Evolutionary conservation across 495 filamentous ascomycete genomes (phyloP).

Genomic region (Talaromyces ruber): DNA sequence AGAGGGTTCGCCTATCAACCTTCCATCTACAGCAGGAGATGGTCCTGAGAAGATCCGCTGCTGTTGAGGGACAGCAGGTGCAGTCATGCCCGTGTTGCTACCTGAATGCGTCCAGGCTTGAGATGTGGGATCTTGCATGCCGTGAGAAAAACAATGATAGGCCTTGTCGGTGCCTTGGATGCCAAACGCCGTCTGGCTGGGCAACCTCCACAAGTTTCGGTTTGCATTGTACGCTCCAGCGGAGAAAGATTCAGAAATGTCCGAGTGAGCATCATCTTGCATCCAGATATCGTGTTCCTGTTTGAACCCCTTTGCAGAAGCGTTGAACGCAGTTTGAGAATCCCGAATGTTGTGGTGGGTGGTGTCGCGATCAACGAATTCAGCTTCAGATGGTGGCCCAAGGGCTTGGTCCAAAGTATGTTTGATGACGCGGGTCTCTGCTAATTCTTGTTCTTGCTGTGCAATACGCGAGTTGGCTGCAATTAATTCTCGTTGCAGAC

Average conservation of each 20-base stretch:
- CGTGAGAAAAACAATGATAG: conserved; percentile 17
- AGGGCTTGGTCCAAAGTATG: conserved; percentile 68
- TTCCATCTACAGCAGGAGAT: conserved; percentile 14
- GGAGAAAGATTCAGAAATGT: conserved; percentile 52
- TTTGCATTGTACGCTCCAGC: conserved; percentile 49
- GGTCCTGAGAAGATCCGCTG: conserved; percentile 37
- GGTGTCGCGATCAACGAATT: conserved; percentile 38
- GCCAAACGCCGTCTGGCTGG: conserved; percentile 20
- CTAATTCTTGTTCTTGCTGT: conserved; percentile 74
- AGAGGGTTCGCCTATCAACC: conserved; percentile 22
- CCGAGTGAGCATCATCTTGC: conserved; percentile 60
- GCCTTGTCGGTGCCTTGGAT: conserved; percentile 20
- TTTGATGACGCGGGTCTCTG: conserved; percentile 66
- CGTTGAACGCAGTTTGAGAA: conserved; percentile 45
- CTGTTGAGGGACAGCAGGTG: conserved; percentile 10
- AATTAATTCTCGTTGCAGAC: conserved; percentile 65
- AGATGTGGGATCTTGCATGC: conserved; percentile 2
- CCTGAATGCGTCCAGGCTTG: conserved; percentile 5
- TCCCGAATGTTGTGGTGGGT: conserved; percentile 46
- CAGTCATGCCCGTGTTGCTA: conserved; percentile 3
- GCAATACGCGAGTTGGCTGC: conserved; percentile 73
- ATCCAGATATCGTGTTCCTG: conserved; percentile 55
- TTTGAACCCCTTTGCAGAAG: conserved; percentile 38
- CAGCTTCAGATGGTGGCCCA: conserved; percentile 50
- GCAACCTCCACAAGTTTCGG: conserved; percentile 54